These are phyloP conservation scores for Ustilago bromivora DNA, from an alignment of 1,284 basidiomycete genomes.

Conservation along the genomic window DNA sequence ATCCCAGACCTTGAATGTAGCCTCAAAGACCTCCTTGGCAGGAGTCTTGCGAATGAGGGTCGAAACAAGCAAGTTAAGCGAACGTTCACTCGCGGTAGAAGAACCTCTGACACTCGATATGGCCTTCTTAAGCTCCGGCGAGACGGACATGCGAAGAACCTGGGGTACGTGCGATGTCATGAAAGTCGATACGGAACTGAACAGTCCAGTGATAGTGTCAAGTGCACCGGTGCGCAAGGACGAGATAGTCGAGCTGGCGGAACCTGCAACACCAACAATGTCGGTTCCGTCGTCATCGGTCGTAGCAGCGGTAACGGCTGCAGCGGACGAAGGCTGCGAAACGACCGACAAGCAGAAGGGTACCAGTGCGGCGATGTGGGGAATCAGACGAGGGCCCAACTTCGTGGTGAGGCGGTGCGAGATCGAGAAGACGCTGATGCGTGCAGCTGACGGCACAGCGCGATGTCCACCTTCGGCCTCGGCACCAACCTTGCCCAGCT, in stretches of 20 bases:
- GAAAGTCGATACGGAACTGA: conserved; percentile 63
- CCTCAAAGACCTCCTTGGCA: conserved; percentile 47
- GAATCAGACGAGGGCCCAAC: conserved; percentile 65
- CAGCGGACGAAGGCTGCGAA: conserved; percentile 15
- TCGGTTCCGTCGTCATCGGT: conserved; percentile 20
- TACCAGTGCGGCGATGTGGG: conserved; percentile 60
- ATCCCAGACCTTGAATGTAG: conserved; percentile 56
- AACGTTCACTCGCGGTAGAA: conserved; percentile 39
- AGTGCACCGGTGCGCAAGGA: conserved; percentile 54
- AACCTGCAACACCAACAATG: conserved; percentile 6
- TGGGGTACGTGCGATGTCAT: conserved; percentile 56
- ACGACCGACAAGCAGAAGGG: conserved; percentile 40
- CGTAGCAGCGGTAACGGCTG: neutral
- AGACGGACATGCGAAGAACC: conserved; percentile 45
- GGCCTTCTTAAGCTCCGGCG: conserved; percentile 37
- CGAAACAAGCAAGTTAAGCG: conserved; percentile 43
- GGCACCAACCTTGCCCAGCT: conserved; percentile 41
- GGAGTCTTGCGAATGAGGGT: conserved; percentile 42
- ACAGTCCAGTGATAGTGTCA: conserved; percentile 55
- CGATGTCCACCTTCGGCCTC: conserved; percentile 21
- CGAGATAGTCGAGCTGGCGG: conserved; percentile 32
- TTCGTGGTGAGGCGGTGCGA: conserved; percentile 49
- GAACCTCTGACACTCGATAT: conserved; percentile 46
- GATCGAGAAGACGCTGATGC: conserved; percentile 53
- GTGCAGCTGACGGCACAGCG: conserved; percentile 26